phyloP scores from a whole-genome alignment of 805 yeast species.

The Lachancea lanzarotensis region DNA sequence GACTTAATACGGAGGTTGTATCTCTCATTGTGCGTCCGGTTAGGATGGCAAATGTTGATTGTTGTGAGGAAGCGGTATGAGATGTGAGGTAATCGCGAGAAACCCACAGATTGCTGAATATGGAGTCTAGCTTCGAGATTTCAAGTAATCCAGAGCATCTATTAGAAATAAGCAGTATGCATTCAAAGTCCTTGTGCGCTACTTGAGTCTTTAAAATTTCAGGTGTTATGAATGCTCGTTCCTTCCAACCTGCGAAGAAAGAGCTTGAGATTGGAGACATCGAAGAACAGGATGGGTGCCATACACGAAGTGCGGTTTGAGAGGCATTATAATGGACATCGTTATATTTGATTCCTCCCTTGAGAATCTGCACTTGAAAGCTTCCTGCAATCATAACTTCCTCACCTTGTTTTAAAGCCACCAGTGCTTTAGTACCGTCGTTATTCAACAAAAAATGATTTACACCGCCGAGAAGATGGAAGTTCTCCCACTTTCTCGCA shows the following conservation, averaged over 20 bases:
- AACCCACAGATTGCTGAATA: constrained; percentile 22
- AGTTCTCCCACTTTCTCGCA: constrained; percentile 1
- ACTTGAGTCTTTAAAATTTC: constrained; percentile 9
- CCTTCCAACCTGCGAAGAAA: constrained; percentile 31
- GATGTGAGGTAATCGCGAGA: constrained; percentile 6
- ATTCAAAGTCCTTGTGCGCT: constrained; percentile 13
- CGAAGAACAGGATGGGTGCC: constrained; percentile 28
- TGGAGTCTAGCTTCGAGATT: constrained; percentile 15
- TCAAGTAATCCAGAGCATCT: constrained; percentile 14
- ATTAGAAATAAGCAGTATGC: constrained; percentile 20
- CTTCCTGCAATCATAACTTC: constrained; percentile 23
- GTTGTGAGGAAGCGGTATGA: background rate
- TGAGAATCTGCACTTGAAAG: constrained; percentile 23
- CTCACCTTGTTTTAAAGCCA: constrained; percentile 25
- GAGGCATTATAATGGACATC: constrained; percentile 29
- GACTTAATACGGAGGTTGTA: constrained; percentile 9
- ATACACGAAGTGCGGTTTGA: constrained; percentile 13
- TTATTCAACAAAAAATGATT: constrained; percentile 8
- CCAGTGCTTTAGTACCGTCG: constrained; percentile 9
- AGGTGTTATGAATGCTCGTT: constrained; percentile 11
- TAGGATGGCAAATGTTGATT: constrained; percentile 3
- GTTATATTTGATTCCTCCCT: constrained; percentile 31
- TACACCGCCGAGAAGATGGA: background rate
- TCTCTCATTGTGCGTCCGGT: background rate
- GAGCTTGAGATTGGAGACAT: constrained; percentile 27